Conservation (phyloP, 2,329 filamentous ascomycete species). For the Exophiala sideris region DNA sequence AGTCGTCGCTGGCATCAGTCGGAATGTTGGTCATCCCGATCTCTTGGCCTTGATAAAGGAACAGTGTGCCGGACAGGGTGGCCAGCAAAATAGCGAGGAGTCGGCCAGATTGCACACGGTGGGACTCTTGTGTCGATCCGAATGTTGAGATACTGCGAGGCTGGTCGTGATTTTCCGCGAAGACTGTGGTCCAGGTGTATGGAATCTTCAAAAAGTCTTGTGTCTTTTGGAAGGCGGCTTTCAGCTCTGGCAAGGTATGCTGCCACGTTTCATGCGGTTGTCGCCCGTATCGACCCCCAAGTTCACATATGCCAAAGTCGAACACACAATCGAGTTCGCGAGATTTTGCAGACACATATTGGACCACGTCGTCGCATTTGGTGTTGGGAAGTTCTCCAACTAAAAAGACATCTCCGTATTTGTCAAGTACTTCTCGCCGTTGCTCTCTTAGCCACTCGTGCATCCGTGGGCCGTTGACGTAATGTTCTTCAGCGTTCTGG, state of each 20-base stretch:
- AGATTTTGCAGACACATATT: constrained; percentile 45
- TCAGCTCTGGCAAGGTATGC: constrained; percentile 47
- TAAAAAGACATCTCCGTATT: constrained; percentile 55
- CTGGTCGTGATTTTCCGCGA: constrained; percentile 65
- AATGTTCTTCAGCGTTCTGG: constrained; percentile 37
- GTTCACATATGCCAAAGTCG: constrained; percentile 58
- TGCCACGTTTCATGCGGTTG: not conserved
- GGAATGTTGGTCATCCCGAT: constrained; percentile 56
- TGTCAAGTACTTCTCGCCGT: constrained; percentile 49
- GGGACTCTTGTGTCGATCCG: constrained; percentile 47
- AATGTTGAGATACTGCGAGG: constrained; percentile 59
- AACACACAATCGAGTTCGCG: constrained; percentile 67
- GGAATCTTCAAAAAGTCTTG: constrained; percentile 54
- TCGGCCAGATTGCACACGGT: constrained; percentile 53
- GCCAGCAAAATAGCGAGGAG: constrained; percentile 56
- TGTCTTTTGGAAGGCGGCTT: constrained; percentile 54
- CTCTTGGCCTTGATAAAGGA: constrained; percentile 57
- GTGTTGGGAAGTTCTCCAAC: constrained; percentile 57
- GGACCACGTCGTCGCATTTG: constrained; percentile 44
- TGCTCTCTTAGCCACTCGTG: constrained; percentile 57
- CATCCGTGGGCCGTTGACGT: constrained; percentile 53
- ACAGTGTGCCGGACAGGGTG: constrained; percentile 53
- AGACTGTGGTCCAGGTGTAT: constrained; percentile 62
- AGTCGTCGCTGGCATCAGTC: no score
- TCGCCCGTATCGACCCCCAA: constrained; percentile 2